These are phyloP conservation scores for Acanthochlamys bracteata DNA, from an alignment of 106 monocot species.

Conservation along the genomic window DNA sequence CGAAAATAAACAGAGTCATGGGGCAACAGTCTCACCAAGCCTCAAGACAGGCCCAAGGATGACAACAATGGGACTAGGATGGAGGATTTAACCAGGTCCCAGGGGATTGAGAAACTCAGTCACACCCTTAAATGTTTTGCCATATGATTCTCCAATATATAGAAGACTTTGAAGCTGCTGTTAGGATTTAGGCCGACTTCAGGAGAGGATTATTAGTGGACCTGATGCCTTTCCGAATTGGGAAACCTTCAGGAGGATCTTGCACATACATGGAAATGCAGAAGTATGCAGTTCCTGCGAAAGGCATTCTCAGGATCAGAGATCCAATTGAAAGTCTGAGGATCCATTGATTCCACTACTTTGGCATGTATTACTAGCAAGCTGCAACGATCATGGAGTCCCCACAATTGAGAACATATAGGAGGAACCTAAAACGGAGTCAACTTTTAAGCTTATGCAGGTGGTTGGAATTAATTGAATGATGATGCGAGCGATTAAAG, in stretches of 20 bases:
- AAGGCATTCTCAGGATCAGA: constrained; percentile 54
- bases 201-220: constrained; percentile 37
- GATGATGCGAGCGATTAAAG: no score
- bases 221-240: constrained; percentile 55
- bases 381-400: background rate
- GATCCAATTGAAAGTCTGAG: constrained; percentile 77
- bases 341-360: constrained; percentile 65
- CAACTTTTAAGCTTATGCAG: no score
- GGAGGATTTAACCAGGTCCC: constrained; percentile 84
- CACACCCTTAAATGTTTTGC: constrained; percentile 37
- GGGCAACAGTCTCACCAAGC: constrained; percentile 55
- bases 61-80: constrained; percentile 39
- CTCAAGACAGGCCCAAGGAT: constrained; percentile 68
- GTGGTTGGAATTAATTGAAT: no score
- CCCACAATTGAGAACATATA: background rate
- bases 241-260: constrained; percentile 70
- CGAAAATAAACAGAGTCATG: constrained; percentile 42
- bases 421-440: background rate
- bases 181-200: constrained; percentile 41
- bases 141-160: constrained; percentile 69
- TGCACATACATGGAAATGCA: constrained; percentile 29
- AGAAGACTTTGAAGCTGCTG: constrained; percentile 46
- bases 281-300: constrained; percentile 16
- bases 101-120: constrained; percentile 68
- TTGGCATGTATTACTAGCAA: constrained; percentile 12